These are phyloP conservation scores for Alternaria sp. DNA, from an alignment of 2,329 filamentous ascomycete genomes.

Conservation along the genomic window DNA sequence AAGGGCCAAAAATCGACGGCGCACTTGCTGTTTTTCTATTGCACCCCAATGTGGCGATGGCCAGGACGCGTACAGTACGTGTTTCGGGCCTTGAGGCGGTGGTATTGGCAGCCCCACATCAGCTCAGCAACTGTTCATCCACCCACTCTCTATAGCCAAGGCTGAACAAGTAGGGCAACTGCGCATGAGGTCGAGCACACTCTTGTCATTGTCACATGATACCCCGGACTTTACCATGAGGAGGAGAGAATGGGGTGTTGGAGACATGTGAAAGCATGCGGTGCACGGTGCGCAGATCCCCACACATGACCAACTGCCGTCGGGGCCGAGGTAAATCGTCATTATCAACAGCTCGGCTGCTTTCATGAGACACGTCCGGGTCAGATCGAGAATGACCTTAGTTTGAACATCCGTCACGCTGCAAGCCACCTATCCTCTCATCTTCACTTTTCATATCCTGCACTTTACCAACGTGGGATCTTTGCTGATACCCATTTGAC, in stretches of 20 bases:
- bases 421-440: conserved; percentile 11
- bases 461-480: conserved; percentile 18
- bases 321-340: conserved; percentile 24
- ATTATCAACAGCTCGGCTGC: conserved; percentile 19
- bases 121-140: neutral
- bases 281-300: conserved; percentile 16
- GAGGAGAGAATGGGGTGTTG: neutral
- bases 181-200: neutral
- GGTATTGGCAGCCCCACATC: conserved; percentile 1
- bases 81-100: conserved; percentile 2
- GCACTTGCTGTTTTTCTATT: neutral
- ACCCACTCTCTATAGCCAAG: neutral
- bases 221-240: neutral
- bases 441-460: conserved; percentile 4
- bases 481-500: conserved; percentile 29
- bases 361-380: conserved; percentile 23
- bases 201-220: conserved; percentile 9
- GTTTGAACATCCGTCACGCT: conserved; percentile 6
- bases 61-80: conserved; percentile 1
- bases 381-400: conserved; percentile 13
- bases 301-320: conserved; percentile 24
- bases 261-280: conserved; percentile 17
- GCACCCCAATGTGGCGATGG: neutral
- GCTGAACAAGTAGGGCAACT: neutral
- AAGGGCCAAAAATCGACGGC: too few species aligned